phyloP scores from a whole-genome alignment of 306 rosid species.

The Citrullus amarus region DNA sequence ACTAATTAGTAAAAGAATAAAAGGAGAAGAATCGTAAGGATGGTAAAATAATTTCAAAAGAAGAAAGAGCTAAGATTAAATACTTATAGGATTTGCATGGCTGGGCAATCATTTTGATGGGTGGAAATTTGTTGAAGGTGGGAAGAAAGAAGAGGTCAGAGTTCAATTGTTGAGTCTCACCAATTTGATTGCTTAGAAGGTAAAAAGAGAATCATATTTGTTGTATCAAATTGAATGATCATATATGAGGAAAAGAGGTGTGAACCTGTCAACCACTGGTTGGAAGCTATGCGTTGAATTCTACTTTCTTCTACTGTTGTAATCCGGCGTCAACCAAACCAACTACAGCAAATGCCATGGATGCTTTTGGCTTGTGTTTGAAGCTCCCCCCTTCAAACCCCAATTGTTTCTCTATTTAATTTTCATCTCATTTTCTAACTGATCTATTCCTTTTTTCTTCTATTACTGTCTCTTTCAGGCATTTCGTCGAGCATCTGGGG shows the following conservation, averaged over 20 bases:
- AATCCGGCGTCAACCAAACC: neutral
- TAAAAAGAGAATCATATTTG: neutral
- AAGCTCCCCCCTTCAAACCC: neutral
- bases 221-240: neutral
- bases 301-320: neutral
- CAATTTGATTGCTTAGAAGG: neutral
- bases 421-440: neutral
- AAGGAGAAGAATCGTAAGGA: no score
- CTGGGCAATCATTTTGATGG: neutral
- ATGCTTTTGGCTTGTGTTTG: neutral
- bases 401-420: neutral
- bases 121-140: neutral
- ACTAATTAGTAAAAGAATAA: no score
- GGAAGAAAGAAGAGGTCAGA: neutral
- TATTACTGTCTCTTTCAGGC: neutral
- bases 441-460: neutral
- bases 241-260: neutral
- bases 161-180: neutral
- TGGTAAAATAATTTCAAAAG: neutral
- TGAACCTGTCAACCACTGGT: conserved; percentile 4
- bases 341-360: neutral
- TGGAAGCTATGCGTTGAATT: conserved; percentile 2
- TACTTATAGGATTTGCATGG: neutral
- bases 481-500: neutral
- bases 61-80: neutral